Conservation (phyloP, 176 grass and related monocot species). For the Chrysopogon serrulatus region DNA sequence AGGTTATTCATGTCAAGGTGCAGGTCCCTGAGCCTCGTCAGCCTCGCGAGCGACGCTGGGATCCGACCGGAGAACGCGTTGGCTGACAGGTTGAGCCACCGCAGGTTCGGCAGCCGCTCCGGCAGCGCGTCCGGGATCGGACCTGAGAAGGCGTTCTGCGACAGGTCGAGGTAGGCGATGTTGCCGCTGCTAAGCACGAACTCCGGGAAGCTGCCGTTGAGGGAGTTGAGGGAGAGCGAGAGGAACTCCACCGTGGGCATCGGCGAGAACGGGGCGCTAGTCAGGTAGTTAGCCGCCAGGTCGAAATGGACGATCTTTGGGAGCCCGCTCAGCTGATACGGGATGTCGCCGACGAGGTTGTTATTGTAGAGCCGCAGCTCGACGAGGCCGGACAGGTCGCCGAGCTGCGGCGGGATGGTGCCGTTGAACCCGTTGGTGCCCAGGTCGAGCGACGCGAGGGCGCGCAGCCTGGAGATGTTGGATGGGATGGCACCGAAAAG, state of each 20-base stretch:
- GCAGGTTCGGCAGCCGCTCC: constrained; percentile 29
- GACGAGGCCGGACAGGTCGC: constrained; percentile 48
- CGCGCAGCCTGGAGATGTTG: neutral
- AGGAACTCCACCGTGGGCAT: constrained; percentile 53
- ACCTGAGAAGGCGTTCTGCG: constrained; percentile 36
- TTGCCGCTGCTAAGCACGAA: constrained; percentile 37
- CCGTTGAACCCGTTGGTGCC: constrained; percentile 40
- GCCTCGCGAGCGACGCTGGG: constrained; percentile 32
- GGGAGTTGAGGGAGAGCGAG: constrained; percentile 46
- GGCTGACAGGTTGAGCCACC: constrained; percentile 40
- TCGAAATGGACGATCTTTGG: constrained; percentile 45
- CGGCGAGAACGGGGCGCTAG: constrained; percentile 16
- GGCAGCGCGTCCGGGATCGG: constrained; percentile 25
- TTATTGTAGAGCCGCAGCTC: constrained; percentile 66
- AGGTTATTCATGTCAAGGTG: constrained; percentile 23
- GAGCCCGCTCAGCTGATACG: constrained; percentile 49
- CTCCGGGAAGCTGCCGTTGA: constrained; percentile 30
- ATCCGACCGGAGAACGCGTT: constrained; percentile 47
- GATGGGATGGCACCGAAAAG: neutral
- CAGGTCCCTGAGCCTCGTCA: constrained; percentile 51
- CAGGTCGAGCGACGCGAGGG: constrained; percentile 41
- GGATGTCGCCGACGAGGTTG: constrained; percentile 43
- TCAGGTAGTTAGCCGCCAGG: constrained; percentile 47
- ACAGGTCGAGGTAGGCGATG: constrained; percentile 62
- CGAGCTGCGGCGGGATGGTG: constrained; percentile 56